Evolutionary conservation across 345 rosid species (phyloP).

Genomic region (Citrus medica): DNA sequence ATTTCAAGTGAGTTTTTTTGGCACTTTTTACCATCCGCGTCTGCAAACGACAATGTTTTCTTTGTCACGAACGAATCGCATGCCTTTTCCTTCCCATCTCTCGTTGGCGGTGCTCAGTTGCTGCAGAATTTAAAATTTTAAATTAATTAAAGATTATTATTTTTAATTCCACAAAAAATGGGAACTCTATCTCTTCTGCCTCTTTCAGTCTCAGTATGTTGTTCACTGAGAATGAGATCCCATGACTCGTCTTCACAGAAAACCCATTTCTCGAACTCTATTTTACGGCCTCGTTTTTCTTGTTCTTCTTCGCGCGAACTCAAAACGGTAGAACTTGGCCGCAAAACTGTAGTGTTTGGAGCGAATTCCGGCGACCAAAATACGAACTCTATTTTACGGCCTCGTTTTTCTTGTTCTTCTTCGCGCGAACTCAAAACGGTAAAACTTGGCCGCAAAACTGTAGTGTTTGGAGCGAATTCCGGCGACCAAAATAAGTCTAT

Average conservation of each 20-base stretch:
- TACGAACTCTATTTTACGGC: constrained; percentile 16
- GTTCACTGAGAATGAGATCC: constrained; percentile 7
- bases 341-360: constrained; percentile 32
- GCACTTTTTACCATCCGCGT: too few species aligned
- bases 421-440: constrained; percentile 3
- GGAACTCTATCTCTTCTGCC: constrained; percentile 28
- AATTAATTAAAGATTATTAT: too few species aligned
- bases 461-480: constrained; percentile 39
- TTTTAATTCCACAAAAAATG: constrained; percentile 2
- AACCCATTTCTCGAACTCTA: constrained; percentile 5
- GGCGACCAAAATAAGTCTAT: constrained; percentile 40
- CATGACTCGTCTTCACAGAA: constrained; percentile 3
- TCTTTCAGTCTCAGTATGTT: constrained; percentile 16
- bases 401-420: not conserved
- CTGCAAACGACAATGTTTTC: too few species aligned
- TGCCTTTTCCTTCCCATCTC: too few species aligned
- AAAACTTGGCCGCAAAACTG: constrained; percentile 22
- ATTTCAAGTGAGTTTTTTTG: too few species aligned
- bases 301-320: not conserved
- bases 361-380: constrained; percentile 38
- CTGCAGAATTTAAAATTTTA: too few species aligned
- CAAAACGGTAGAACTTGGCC: constrained; percentile 16
- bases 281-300: constrained; percentile 4
- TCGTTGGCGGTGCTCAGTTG: not conserved
- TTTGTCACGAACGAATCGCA: too few species aligned